These are phyloP conservation scores for Septoria petroselini DNA, from an alignment of 2,329 filamentous ascomycete species.

Conservation along the genomic window DNA sequence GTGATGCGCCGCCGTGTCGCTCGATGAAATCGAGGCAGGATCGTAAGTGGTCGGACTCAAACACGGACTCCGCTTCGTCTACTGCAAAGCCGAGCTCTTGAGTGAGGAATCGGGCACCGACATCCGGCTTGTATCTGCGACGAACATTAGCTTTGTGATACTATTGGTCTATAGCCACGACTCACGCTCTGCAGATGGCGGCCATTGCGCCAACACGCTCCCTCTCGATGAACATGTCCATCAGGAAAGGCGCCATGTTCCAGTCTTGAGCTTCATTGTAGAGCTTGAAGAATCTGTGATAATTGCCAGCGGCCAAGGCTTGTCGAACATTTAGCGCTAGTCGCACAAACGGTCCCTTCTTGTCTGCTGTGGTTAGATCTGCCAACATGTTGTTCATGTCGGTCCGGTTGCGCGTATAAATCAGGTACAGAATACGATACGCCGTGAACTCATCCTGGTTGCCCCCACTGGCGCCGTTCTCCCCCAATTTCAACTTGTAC, in stretches of 20 bases:
- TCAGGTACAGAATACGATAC: constrained; percentile 99
- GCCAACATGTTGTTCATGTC: constrained; percentile 97
- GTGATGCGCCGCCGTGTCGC: constrained; percentile 69
- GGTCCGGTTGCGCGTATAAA: constrained; percentile 96
- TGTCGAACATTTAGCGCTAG: constrained; percentile 91
- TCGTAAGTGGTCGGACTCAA: constrained; percentile 31
- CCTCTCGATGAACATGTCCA: constrained; percentile 97
- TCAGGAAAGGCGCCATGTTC: constrained; percentile 88
- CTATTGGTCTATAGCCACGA: constrained; percentile 29
- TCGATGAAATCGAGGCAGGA: constrained; percentile 80
- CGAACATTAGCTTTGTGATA: constrained; percentile 45
- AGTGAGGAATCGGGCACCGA: constrained; percentile 86
- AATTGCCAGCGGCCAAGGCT: constrained; percentile 87
- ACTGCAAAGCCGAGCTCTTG: constrained; percentile 95
- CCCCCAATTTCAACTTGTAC: constrained; percentile 82
- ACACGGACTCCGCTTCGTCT: constrained; percentile 61
- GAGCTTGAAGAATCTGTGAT: constrained; percentile 95
- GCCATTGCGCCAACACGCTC: constrained; percentile 88
- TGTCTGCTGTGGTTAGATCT: constrained; percentile 98
- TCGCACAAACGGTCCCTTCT: constrained; percentile 76
- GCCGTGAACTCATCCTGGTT: constrained; percentile 95
- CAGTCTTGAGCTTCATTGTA: constrained; percentile 75
- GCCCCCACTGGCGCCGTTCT: constrained; percentile 65
- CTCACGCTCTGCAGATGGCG: constrained; percentile 93
- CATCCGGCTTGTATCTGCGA: constrained; percentile 81